Evolutionary conservation across 495 filamentous ascomycete genomes (phyloP), one percentile per base, ranked within the genome.

Genomic region (Saxispiralis lemnorum): DNA sequence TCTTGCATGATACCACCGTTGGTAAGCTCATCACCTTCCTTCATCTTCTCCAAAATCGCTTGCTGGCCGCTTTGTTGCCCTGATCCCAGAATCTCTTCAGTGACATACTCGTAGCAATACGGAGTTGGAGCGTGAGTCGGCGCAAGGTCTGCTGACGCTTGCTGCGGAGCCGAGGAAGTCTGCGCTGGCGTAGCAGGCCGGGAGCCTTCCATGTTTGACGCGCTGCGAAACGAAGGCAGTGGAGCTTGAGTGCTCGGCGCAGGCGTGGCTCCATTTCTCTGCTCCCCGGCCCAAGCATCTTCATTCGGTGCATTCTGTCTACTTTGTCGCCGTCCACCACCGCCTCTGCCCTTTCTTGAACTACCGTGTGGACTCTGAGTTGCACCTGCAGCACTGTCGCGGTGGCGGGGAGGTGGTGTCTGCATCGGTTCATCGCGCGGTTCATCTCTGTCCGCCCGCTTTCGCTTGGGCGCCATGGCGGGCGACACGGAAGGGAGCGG

Each of bases 1-100:
- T 99, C 92, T 58, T 95, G 83, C 49, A 86, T 87, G 17, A 94
- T 63, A 10, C 68, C 71, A 28, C 75, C 70, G 24, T 94, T 64
- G 43, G 67, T 67, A 30, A 76, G 57, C 16, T 71, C 56, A 56
- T 93, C 81, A 48, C 78, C 70, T 47, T 78, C 69, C 21, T 70
- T 60, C 37, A 71, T 70, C 19, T 75, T 77, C 46, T 73, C 51
- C 3, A 54, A 43, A 6, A 31, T 70, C 72, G 7, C 48, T 51
- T n/a, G 57, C 49, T 16, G 47, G 51, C 79, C 79, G 81, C 19
- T 63, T 50, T 16, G 49, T 9, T 43, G 53, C 79, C 79, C 82
- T 18, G 58, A 48, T 11, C 61, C 51, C 9, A 75, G 45, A 3
- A 56, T 51, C 30, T 57, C 55, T 46, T 74, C 65, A 13, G 68